phyloP scores from a whole-genome alignment of 768 basidiomycete species.

The Kwoniella botswanensis region DNA sequence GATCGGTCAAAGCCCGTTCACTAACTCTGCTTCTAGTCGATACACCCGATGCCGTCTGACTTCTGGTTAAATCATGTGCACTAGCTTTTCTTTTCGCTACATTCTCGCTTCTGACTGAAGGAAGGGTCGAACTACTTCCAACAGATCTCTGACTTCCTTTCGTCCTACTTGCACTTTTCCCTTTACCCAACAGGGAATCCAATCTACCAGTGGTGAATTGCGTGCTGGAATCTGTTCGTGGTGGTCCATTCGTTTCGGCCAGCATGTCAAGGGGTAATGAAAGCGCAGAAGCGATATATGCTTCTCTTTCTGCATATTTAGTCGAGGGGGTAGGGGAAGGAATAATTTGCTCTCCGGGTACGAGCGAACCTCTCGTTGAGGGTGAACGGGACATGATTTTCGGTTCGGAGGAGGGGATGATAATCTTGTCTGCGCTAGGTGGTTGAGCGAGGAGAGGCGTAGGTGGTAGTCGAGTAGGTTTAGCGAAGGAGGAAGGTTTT shows the following conservation, averaged over 20 bases:
- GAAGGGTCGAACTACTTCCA: slow-evolving; percentile 4
- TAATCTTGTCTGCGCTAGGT: neutral
- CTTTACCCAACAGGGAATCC: slow-evolving; percentile 17
- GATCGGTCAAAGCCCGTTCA: neutral
- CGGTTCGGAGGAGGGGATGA: neutral
- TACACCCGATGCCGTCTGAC: slow-evolving; percentile 4
- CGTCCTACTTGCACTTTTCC: slow-evolving; percentile 5
- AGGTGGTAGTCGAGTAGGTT: slow-evolving; percentile 20
- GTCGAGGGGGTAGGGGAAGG: slow-evolving; percentile 24
- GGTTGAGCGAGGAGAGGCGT: slow-evolving; percentile 14
- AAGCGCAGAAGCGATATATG: slow-evolving; percentile 40
- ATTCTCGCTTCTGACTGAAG: slow-evolving; percentile 4
- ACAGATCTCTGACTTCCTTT: slow-evolving; percentile 8
- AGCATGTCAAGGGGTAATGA: slow-evolving; percentile 39
- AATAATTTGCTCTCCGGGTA: slow-evolving; percentile 11
- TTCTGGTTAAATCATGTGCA: neutral
- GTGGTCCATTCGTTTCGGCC: slow-evolving; percentile 3
- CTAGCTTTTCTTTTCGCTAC: neutral
- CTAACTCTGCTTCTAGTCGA: neutral
- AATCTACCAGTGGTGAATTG: slow-evolving; percentile 18
- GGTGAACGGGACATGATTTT: slow-evolving; percentile 3
- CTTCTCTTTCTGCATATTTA: slow-evolving; percentile 32
- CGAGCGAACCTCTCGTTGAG: neutral
- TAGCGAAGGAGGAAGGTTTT: neutral
- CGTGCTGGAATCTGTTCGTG: slow-evolving; percentile 4